Evolutionary conservation across 2,329 filamentous ascomycete genomes (phyloP), one percentile per base, ranked within the genome.

Genomic region (Bisporella sp.): DNA sequence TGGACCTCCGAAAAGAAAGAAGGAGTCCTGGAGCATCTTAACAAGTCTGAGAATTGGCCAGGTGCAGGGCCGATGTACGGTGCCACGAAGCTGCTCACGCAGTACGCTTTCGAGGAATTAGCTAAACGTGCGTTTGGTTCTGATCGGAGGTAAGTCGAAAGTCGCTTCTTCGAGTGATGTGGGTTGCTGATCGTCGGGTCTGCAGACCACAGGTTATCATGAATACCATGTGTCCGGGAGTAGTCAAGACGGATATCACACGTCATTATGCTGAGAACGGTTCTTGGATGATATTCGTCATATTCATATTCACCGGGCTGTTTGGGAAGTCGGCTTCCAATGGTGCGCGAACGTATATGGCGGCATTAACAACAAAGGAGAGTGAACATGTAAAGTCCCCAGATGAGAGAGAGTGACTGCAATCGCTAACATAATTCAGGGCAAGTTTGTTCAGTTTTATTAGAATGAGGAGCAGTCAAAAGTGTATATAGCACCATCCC

Each of bases 161-260:
- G 13, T 13, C 13, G 9, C 13, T 39, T 11, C 13, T 39, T 39
- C 35, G 35, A 9, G 35, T 9, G 9, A 11, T 39, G 9, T 39
- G 35, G 9, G 13, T 39, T 13, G 9, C 35, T 39, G 9, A 9
- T 13, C 2, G 9, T 39, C 13, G 9, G 35, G 3, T 39, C 35
- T 39, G 35, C 13, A 39, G 35, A 39, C 35, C 35, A 28, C 49
- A 47, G 9, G 45, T 30, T 9, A 51, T 47, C 39, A 51, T 50
- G 31, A 11, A 35, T 3, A 6, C 5, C 9, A 37, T 51, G 11
- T 42, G 47, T 45, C 29, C 13, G 11, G 21, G 29, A 21, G 11
- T 44, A n/a, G 35, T 35, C 7, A 11, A 28, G 4, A 65, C 67
- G 54, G 61, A 12, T 59, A 54, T 0, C 65, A 47, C 5, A 64